Evolutionary conservation across 768 basidiomycete genomes (phyloP), one percentile per base, ranked within the genome.

Genomic region (Omphalotus guepiniiformis): DNA sequence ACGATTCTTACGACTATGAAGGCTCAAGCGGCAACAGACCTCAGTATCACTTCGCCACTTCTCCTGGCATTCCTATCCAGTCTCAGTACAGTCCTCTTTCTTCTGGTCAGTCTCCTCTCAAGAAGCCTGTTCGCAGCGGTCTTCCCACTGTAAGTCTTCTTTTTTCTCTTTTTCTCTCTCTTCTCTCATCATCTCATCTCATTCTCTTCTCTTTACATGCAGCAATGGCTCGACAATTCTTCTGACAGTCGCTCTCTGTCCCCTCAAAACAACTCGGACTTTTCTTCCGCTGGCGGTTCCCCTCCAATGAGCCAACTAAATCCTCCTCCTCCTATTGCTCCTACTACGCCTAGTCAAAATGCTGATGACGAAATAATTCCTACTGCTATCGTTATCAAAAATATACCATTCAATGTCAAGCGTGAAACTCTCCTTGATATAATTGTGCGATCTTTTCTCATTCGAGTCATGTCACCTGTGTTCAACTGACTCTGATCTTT

Each of bases 361-460:
- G 58, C 64, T 35, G 89, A 92, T 57, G 93, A 96, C 68, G 93
- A 96, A 65, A 78, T 96, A 65, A 98, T 98, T 69, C 95, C 95
- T 47, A 98, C 94, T 8, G 96, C 96, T 46, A 97, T 99, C 61
- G 96, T 99, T 63, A 97, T 99, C 68, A 99, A 99, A 82, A 97
- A 97, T 75, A 99, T 99, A 72, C 95, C 95, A 56, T 99, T 99
- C 77, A 93, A 93, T 60, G 93, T 97, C 56, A 91, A 93, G 71
- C 85, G 91, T 62, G 95, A 98, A 72, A 91, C 91, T 36, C 80
- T 99, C 57, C 83, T 98, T 61, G 86, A 88, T 71, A 93, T 97
- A 65, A 98, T 99, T 64, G 94, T 95, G 49, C 54, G 91, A 80
- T 39, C 42, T 54, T 48, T 47, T 36, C 40, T 54, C 30, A 9